A percentile compares a stretch with the other conserved stretches of the same genome.
phyloP scores from a whole-genome alignment of 306 rosid genomes.

The Acmispon strigosus region DNA sequence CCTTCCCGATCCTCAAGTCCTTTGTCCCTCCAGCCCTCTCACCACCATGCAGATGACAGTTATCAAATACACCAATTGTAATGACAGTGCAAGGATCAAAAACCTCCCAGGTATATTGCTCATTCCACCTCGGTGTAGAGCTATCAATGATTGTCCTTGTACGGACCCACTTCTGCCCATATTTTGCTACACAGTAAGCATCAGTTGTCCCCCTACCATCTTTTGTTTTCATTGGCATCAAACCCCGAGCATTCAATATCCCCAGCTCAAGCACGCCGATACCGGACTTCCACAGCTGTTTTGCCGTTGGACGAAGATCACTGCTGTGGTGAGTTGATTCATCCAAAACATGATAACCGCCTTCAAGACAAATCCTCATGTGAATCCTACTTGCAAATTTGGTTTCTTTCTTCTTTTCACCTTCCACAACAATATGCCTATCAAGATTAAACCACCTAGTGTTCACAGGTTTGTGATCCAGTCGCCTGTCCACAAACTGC shows the following conservation, averaged over 20 bases:
- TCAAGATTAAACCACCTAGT: slow-evolving; percentile 81
- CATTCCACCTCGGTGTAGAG: slow-evolving; percentile 84
- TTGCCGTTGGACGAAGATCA: slow-evolving; percentile 94
- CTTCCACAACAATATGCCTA: slow-evolving; percentile 59
- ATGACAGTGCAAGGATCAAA: slow-evolving; percentile 94
- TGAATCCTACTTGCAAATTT: slow-evolving; percentile 91
- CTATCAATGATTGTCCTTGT: slow-evolving; percentile 92
- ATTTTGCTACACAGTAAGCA: slow-evolving; percentile 94
- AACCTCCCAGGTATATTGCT: slow-evolving; percentile 98
- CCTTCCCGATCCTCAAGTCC: slow-evolving; percentile 89
- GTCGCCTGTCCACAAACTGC: slow-evolving; percentile 55
- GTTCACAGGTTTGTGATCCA: slow-evolving; percentile 80
- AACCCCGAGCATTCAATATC: slow-evolving; percentile 78
- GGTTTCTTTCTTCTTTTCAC: slow-evolving; percentile 84
- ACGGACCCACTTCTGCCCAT: slow-evolving; percentile 94
- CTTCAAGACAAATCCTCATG: slow-evolving; percentile 87
- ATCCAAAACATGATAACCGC: slow-evolving; percentile 93
- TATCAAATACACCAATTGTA: slow-evolving; percentile 89
- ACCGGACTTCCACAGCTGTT: slow-evolving; percentile 73
- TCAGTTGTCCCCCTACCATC: slow-evolving; percentile 87
- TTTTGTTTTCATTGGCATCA: slow-evolving; percentile 89
- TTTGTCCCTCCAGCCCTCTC: slow-evolving; percentile 61
- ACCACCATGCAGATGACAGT: slow-evolving; percentile 82
- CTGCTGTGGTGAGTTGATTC: slow-evolving; percentile 97
- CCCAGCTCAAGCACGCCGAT: slow-evolving; percentile 92